Conservation (phyloP, 176 grass and related monocot species). For the Musa beccarii region DNA sequence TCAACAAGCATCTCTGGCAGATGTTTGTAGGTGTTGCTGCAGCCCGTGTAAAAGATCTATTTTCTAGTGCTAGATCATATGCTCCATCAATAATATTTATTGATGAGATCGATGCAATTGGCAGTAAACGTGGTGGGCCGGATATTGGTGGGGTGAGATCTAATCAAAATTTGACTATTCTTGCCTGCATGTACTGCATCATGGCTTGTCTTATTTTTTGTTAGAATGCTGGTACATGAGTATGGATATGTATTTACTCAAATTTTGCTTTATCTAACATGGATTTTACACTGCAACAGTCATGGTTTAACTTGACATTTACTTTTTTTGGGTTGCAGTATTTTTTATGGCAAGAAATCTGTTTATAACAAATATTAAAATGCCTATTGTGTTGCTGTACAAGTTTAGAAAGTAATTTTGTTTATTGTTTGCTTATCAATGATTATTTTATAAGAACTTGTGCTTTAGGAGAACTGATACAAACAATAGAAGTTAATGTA, state of each 20-base stretch:
- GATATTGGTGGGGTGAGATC: conserved; percentile 31
- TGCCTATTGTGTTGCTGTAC: neutral
- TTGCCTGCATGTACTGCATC: neutral
- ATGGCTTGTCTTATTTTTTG: neutral
- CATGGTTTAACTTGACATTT: neutral
- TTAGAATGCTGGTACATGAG: neutral
- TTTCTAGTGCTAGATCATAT: conserved; percentile 25
- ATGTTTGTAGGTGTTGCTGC: conserved; percentile 33
- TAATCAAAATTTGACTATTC: neutral
- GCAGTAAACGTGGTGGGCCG: conserved; percentile 27
- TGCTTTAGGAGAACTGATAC: too few relatives aligned
- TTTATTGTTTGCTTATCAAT: too few relatives aligned
- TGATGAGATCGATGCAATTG: conserved; percentile 30
- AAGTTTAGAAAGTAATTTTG: neutral
- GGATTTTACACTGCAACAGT: too few relatives aligned
- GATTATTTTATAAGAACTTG: too few relatives aligned
- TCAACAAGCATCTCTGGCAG: conserved; percentile 2
- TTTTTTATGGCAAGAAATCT: neutral
- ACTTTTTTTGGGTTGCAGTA: neutral
- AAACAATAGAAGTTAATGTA: too few relatives aligned
- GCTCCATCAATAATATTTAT: conserved; percentile 32
- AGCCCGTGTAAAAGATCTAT: conserved; percentile 26
- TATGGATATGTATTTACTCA: neutral
- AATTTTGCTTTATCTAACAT: too few relatives aligned
- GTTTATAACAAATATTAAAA: neutral